Conservation (phyloP, 495 filamentous ascomycete genomes). For the Chaetomium fimeti region DNA sequence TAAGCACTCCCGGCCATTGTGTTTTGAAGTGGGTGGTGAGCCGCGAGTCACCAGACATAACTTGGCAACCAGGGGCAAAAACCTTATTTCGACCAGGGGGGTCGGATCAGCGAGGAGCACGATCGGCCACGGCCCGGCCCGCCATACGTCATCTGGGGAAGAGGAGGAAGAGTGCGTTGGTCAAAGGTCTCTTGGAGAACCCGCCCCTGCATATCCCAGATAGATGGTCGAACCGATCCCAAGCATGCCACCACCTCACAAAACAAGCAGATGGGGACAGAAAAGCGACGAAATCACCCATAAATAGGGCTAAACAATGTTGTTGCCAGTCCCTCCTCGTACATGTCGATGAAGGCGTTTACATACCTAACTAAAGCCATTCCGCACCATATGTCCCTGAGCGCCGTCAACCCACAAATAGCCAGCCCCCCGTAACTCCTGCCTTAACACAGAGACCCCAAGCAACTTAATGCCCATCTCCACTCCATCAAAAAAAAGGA, state of each 20-base stretch:
- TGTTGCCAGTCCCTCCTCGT: neutral
- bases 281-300: neutral
- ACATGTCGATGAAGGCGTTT: neutral
- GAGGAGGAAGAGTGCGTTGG: neutral
- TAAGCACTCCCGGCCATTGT: too few species aligned
- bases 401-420: conserved; percentile 1
- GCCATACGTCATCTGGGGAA: neutral
- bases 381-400: neutral
- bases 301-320: neutral
- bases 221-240: neutral
- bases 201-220: too few species aligned
- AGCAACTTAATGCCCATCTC: neutral
- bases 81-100: neutral
- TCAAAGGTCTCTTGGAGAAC: too few species aligned
- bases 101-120: too few species aligned
- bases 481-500: neutral
- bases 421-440: conserved; percentile 1
- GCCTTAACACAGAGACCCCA: conserved; percentile 1
- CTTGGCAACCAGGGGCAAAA: neutral
- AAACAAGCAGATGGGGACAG: neutral
- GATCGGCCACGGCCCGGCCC: neutral
- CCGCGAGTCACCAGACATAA: neutral
- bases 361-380: conserved; percentile 1
- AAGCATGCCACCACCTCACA: too few species aligned
- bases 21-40: too few species aligned